Evolutionary conservation across 2,329 filamentous ascomycete genomes (phyloP), one percentile per base, ranked within the genome.

Genomic region (Fusarium clavum): DNA sequence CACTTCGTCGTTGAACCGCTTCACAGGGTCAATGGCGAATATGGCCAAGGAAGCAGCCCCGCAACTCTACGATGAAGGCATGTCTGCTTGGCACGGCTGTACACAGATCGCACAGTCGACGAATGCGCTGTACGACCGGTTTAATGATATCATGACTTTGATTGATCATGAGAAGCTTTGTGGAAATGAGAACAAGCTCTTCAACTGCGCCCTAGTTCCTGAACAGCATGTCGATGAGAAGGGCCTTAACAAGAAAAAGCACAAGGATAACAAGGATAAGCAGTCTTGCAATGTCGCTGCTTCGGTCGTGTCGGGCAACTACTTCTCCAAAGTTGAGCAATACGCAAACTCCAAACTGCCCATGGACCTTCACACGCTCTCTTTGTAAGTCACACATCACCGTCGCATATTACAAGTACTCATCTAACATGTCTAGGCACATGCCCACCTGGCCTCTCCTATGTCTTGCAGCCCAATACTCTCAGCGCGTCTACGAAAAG

Each of bases 281-380:
- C 47, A 57, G 22, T 49, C 41, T 4, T 70, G 43, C 45, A 64
- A 62, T 22, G 58, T 73, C n/a, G 63, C 74, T 12, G 47, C 76
- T 1, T 69, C 74, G 5, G 75, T 78, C 2, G 69, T 77, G 2
- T 83, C 84, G 13, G 84, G 84, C 11, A 88, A 86, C 65, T 89
- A 90, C 75, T 93, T 94, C 72, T 86, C 89, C 16, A 97, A 96
- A 78, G 91, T 93, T 16, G 91, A 94, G 74, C 81, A 90, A 2
- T 97, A 97, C 77, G 85, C 88, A 47, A 97, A 97, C 77, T 92
- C 93, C 4, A 88, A 87, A 60, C 82, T 97, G 8, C 91, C 93
- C 0, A 82, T 85, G 38, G 83, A 91, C 64, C 82, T 97, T 3
- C 88, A 90, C 1, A 87, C 89, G 0, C 84, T 96, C 49, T 88